A percentile compares a stretch with the other conserved stretches of the same genome.
phyloP scores from a whole-genome alignment of 2,329 filamentous ascomycete species.

The Sordariomycetes sp. region DNA sequence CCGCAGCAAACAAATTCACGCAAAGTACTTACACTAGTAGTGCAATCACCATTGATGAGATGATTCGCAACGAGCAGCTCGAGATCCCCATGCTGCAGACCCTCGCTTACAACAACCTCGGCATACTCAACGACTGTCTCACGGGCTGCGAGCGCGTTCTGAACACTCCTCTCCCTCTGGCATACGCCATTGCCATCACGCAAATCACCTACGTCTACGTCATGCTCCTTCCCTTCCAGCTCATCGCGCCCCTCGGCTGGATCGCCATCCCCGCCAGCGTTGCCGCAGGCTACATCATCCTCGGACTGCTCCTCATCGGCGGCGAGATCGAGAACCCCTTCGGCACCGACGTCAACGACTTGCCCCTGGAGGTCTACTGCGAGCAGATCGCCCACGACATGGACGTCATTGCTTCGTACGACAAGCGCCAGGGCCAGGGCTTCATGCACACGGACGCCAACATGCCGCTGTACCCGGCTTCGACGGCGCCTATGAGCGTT shows the following conservation, averaged over 20 bases:
- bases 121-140: conserved; percentile 61
- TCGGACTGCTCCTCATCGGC: conserved; percentile 65
- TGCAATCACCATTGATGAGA: conserved; percentile 53
- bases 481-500: conserved; percentile 22
- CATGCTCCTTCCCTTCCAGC: conserved; percentile 72
- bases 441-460: conserved; percentile 29
- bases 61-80: conserved; percentile 47
- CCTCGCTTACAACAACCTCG: conserved; percentile 50
- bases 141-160: conserved; percentile 69
- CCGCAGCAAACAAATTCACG: no score
- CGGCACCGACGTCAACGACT: conserved; percentile 73
- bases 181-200: conserved; percentile 75
- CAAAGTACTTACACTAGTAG: no score
- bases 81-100: conserved; percentile 50
- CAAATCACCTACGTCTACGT: conserved; percentile 86
- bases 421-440: conserved; percentile 19
- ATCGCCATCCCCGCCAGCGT: conserved; percentile 71
- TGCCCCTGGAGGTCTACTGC: conserved; percentile 70
- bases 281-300: conserved; percentile 69
- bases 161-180: conserved; percentile 72
- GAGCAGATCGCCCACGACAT: conserved; percentile 65
- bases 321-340: conserved; percentile 82
- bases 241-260: conserved; percentile 55
- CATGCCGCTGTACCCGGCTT: conserved; percentile 48
- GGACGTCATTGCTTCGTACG: conserved; percentile 57